Percentiles rank a stretch among this genome's conserved stretches.
These are phyloP conservation scores for Phytopythium cucurbitacearum DNA, from an alignment of 352 stramenopile species.

Conservation along the genomic window DNA sequence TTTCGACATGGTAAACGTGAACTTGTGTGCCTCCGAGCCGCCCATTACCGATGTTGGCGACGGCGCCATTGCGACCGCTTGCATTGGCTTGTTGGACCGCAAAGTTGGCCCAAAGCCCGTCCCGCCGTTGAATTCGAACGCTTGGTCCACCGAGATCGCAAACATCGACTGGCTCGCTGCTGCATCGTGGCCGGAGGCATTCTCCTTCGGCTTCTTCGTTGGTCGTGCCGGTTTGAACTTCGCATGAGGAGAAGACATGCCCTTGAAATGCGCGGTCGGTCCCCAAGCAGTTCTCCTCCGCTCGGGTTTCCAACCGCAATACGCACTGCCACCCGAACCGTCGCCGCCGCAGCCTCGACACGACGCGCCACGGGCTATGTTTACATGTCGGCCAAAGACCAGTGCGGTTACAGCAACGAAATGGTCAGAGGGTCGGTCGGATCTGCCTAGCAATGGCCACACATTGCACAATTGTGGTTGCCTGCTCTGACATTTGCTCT, in stretches of 20 bases:
- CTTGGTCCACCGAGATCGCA: conserved; percentile 46
- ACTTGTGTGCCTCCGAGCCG: conserved; percentile 29
- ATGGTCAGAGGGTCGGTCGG: no score
- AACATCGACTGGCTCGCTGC: conserved; percentile 22
- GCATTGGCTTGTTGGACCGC: conserved; percentile 49
- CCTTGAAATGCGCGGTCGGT: no score
- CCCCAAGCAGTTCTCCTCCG: no score
- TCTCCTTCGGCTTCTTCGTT: not conserved
- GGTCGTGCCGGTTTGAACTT: conserved; percentile 4
- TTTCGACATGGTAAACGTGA: conserved; percentile 62
- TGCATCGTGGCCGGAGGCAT: not conserved
- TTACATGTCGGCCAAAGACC: no score
- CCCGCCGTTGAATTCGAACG: conserved; percentile 72
- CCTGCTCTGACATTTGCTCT: no score
- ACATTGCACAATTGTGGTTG: no score
- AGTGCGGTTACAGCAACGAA: no score
- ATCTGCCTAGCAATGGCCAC: no score
- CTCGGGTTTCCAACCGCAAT: no score
- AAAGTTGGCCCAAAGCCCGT: conserved; percentile 57
- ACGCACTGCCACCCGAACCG: no score
- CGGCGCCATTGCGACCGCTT: conserved; percentile 19
- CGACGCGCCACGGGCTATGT: no score
- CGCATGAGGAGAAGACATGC: conserved; percentile 1
- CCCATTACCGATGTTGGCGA: not conserved
- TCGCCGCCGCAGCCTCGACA: no score